phyloP scores from a whole-genome alignment of 2,329 filamentous ascomycete species.

The Arthrobotrys entomopaga region DNA sequence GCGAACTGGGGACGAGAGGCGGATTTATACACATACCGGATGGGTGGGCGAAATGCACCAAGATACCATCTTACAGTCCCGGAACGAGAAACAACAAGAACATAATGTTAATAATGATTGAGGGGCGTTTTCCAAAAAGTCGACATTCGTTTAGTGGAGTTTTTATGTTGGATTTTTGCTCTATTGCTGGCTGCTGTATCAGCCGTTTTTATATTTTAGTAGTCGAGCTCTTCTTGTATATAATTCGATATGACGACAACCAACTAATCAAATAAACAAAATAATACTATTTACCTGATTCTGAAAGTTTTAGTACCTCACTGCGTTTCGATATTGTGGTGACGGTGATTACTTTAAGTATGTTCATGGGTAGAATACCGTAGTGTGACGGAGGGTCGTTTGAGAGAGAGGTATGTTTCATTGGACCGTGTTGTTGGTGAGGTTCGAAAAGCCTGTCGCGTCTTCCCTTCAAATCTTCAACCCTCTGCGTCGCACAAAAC shows the following conservation, averaged over 20 bases:
- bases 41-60: background rate
- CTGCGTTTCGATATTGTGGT: too few species aligned
- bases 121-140: constrained; percentile 46
- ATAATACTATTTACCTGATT: constrained; percentile 9
- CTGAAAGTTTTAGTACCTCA: too few species aligned
- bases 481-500: constrained; percentile 32
- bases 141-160: constrained; percentile 54
- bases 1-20: background rate
- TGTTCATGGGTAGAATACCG: too few species aligned
- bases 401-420: too few species aligned
- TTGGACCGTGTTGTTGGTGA: constrained; percentile 37
- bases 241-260: constrained; percentile 27
- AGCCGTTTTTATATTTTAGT: constrained; percentile 26
- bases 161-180: constrained; percentile 16
- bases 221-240: constrained; percentile 36
- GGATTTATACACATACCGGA: background rate
- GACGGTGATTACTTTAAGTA: too few species aligned
- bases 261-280: constrained; percentile 12
- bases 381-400: too few species aligned
- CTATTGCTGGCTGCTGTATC: background rate
- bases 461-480: constrained; percentile 48
- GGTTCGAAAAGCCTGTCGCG: constrained; percentile 54
- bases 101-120: constrained; percentile 54
- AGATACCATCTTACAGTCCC: constrained; percentile 15
- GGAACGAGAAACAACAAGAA: constrained; percentile 14